Percentiles rank a stretch among this genome's conserved stretches.
Evolutionary conservation across 495 filamentous ascomycete genomes (phyloP).

Genomic region (Aspergillus kassunensis): DNA sequence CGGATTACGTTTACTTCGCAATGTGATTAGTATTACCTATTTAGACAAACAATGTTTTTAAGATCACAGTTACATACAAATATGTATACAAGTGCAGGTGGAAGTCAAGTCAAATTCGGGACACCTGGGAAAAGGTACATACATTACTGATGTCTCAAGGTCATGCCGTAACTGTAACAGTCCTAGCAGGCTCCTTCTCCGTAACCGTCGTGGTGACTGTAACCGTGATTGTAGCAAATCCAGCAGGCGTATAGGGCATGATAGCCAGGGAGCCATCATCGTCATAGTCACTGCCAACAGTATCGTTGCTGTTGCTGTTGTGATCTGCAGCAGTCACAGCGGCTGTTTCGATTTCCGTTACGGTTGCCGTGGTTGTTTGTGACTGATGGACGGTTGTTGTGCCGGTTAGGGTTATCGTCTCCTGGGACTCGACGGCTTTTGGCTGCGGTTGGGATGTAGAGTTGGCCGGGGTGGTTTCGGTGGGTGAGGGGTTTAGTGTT

Average conservation of each 20-base stretch:
- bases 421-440: background rate
- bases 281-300: background rate
- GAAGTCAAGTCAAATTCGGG: too few species aligned
- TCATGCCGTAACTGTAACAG: background rate
- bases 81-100: too few species aligned
- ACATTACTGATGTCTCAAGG: too few species aligned
- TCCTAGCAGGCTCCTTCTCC: slow-evolving; percentile 1
- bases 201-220: slow-evolving; percentile 13
- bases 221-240: slow-evolving; percentile 9
- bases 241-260: slow-evolving; percentile 6
- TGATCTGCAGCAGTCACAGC: slow-evolving; percentile 3
- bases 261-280: background rate
- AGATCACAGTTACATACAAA: too few species aligned
- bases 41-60: too few species aligned
- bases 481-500: background rate
- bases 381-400: background rate
- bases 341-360: slow-evolving; percentile 12
- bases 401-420: background rate
- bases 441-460: background rate
- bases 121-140: too few species aligned
- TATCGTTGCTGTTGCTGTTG: too few species aligned
- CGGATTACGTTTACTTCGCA: too few species aligned
- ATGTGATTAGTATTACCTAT: too few species aligned
- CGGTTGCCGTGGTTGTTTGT: background rate
- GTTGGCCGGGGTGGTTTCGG: background rate